Evolutionary conservation across 2,329 filamentous ascomycete genomes (phyloP).

Genomic region (Fusarium sulawesiense): DNA sequence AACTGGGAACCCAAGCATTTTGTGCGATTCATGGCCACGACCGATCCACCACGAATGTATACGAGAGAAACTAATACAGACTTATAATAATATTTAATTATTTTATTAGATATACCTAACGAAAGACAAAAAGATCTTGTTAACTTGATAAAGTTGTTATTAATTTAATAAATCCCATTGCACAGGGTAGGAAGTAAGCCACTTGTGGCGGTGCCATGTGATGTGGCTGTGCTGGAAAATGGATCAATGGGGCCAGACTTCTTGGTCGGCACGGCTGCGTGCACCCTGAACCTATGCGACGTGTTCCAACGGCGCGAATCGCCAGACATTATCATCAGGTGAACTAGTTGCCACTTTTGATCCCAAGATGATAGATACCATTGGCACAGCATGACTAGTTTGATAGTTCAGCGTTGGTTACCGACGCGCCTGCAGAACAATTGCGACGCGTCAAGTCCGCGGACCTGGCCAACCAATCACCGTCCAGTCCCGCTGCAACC

Average conservation of each 20-base stretch:
- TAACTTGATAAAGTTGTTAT: accelerated
- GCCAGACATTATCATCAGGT: not conserved
- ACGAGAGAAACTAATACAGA: no score
- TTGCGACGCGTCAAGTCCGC: not conserved
- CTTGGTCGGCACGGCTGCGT: not conserved
- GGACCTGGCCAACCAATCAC: not conserved
- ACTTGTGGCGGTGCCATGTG: not conserved
- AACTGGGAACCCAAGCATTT: no score
- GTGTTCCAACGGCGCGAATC: accelerated
- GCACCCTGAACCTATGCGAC: not conserved
- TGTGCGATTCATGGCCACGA: no score
- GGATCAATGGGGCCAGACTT: not conserved
- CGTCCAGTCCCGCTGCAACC: not conserved
- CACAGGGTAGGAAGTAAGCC: not conserved
- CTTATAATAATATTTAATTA: no score
- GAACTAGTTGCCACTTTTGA: not conserved
- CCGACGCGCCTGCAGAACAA: not conserved
- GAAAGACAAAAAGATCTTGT: not conserved
- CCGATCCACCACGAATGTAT: no score
- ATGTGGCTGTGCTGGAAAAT: not conserved
- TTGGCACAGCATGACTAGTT: not conserved
- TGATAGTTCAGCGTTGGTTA: accelerated
- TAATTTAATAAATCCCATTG: not conserved
- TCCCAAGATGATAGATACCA: not conserved
- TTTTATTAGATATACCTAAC: not conserved